These are phyloP conservation scores for Hibiscus mutabilis DNA, from an alignment of 345 rosid genomes.

Conservation along the genomic window DNA sequence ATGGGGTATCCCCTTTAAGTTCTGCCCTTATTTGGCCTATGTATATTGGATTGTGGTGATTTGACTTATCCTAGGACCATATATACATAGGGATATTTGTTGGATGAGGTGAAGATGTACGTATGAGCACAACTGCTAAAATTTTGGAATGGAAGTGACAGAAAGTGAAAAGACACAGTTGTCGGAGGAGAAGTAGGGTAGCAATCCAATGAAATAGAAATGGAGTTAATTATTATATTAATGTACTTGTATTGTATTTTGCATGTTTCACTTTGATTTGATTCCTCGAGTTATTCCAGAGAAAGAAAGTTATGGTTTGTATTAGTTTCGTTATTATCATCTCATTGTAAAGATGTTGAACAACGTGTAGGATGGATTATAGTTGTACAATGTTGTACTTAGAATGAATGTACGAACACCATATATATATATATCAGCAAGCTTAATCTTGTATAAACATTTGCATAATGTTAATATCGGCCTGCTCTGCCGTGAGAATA, in stretches of 20 bases:
- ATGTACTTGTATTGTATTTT: background rate
- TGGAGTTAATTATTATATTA: background rate
- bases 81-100: background rate
- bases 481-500: no score
- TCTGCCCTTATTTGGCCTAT: constrained; percentile 7
- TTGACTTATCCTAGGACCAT: background rate
- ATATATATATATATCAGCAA: background rate
- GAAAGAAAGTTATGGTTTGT: background rate
- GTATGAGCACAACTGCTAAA: background rate
- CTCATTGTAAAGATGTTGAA: background rate
- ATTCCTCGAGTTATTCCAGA: background rate
- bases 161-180: background rate
- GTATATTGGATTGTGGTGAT: constrained; percentile 6
- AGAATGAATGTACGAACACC: background rate
- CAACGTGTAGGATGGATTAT: background rate
- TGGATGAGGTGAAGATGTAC: background rate
- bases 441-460: background rate
- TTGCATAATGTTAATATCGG: no score
- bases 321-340: background rate
- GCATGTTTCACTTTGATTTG: background rate
- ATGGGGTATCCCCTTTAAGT: background rate
- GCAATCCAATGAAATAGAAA: background rate
- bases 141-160: background rate
- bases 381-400: background rate
- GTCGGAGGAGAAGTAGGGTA: background rate